Conservation (phyloP, 179 eudicot species). For the Gypsophila paniculata region DNA sequence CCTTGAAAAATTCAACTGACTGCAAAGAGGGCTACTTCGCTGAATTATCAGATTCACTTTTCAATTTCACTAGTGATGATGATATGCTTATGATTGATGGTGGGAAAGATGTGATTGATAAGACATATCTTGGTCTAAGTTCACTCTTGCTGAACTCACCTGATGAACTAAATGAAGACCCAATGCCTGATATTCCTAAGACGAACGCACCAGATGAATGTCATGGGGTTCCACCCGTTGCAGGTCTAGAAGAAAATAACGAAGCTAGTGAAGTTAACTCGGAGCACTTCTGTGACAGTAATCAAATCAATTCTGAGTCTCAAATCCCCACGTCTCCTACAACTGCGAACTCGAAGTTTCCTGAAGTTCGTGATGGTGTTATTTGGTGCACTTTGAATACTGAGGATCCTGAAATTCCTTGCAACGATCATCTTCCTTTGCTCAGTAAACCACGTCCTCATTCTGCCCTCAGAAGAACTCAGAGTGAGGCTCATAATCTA, state of each 20-base stretch:
- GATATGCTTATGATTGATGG: constrained; percentile 41
- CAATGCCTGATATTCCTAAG: constrained; percentile 24
- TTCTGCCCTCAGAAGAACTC: constrained; percentile 41
- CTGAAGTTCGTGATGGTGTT: constrained; percentile 41
- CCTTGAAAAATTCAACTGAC: constrained; percentile 28
- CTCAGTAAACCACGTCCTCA: constrained; percentile 36
- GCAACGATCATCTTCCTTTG: constrained; percentile 55
- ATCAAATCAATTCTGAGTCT: constrained; percentile 27
- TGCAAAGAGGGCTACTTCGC: constrained; percentile 38
- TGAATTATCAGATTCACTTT: constrained; percentile 34
- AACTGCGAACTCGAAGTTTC: constrained; percentile 26
- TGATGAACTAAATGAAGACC: constrained; percentile 24
- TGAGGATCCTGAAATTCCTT: constrained; percentile 65
- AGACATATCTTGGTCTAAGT: constrained; percentile 36
- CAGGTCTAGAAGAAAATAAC: constrained; percentile 19
- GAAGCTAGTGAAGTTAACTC: constrained; percentile 13
- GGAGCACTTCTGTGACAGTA: constrained; percentile 17
- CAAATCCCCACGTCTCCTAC: constrained; percentile 28
- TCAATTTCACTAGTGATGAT: constrained; percentile 38
- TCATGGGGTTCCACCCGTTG: constrained; percentile 23
- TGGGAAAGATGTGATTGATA: constrained; percentile 32
- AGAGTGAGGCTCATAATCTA: constrained; percentile 29
- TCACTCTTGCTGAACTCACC: constrained; percentile 50
- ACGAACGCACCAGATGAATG: constrained; percentile 24
- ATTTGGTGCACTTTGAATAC: constrained; percentile 58